These are phyloP conservation scores for Lipomyces kockii DNA, from an alignment of 805 yeast species.

Conservation along the genomic window DNA sequence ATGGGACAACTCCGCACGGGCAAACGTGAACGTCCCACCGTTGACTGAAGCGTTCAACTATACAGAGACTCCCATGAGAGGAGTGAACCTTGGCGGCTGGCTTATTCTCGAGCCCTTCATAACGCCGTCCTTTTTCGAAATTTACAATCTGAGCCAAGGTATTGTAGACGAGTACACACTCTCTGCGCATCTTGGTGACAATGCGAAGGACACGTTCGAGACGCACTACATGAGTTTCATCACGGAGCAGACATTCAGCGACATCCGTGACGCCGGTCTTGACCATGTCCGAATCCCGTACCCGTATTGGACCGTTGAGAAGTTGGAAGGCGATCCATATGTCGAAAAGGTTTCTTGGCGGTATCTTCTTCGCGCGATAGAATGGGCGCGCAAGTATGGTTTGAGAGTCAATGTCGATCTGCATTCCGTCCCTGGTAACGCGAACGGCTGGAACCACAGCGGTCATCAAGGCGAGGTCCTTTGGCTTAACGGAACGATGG, in stretches of 20 bases:
- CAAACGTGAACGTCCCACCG: constrained; percentile 43
- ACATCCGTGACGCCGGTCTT: constrained; percentile 66
- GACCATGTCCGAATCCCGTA: constrained; percentile 89
- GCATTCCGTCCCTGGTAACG: constrained; percentile 84
- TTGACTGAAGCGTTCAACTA: constrained; percentile 41
- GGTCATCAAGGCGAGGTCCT: constrained; percentile 59
- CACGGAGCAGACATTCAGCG: constrained; percentile 69
- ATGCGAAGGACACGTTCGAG: constrained; percentile 57
- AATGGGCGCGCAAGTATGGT: constrained; percentile 66
- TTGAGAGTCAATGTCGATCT: constrained; percentile 75
- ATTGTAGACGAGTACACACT: constrained; percentile 78
- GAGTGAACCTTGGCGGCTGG: constrained; percentile 91
- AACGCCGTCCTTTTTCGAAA: constrained; percentile 73
- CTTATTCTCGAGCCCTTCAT: constrained; percentile 82
- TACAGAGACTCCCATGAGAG: constrained; percentile 50
- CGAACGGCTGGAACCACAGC: constrained; percentile 84
- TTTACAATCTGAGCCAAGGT: constrained; percentile 43
- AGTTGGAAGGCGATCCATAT: constrained; percentile 72
- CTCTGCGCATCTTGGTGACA: constrained; percentile 60
- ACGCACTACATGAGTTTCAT: constrained; percentile 81
- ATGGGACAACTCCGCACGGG: constrained; percentile 42
- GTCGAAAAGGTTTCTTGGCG: constrained; percentile 61
- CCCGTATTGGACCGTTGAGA: constrained; percentile 90
- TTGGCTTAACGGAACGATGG: constrained; percentile 54
- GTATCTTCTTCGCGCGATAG: constrained; percentile 66